Evolutionary conservation across 305 asterid species (phyloP), one percentile per base, ranked within the genome.

Genomic region (Fraxinus ornus): DNA sequence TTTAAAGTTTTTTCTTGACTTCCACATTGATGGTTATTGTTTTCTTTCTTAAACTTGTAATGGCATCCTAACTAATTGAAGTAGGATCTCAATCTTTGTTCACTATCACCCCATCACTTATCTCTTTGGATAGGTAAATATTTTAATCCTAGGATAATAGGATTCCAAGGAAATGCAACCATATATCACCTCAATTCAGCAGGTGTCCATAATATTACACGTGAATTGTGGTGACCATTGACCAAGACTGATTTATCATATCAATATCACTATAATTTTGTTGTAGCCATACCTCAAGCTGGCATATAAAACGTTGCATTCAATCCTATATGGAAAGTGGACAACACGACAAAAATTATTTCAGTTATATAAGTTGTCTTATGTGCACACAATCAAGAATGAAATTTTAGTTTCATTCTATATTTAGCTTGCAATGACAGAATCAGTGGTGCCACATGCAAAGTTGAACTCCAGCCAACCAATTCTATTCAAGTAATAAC

Each of bases 381-480:
- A 33, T 39, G 77, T 4, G 57, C 41, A 1, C 78, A 33, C 21
- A 33, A 7, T 12, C 30, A 82, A 41, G 12, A 1, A 24, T 35
- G 21, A 66, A 21, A 44, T 36, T 36, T 68, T 35, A 24, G 37
- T 79, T 22, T 19, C 75, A 62, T 39, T 30, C 3, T 26, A 24
- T 17, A 44, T 15, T 30, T 78, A 26, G 49, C 8, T 66, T 49
- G 79, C 68, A 80, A 7, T 30, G 75, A 17, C 3, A 78, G 36
- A 78, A 83, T 71, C 32, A 72, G 70, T 36, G 7, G 41, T 24
- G 30, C 36, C 79, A 70, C 57, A 19, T 4, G 80, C 78, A 82
- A 75, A 75, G 35, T 60, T 36, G 21, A 13, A 36, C 66, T 78
- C 79, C 80, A 62, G 28, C 79, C 37, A 37, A 9, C 68, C 21